Percentiles rank a stretch among this genome's conserved stretches.
Evolutionary conservation across 164 flowering plant genomes (phyloP).

Genomic region (Cinnamomum micranthum): DNA sequence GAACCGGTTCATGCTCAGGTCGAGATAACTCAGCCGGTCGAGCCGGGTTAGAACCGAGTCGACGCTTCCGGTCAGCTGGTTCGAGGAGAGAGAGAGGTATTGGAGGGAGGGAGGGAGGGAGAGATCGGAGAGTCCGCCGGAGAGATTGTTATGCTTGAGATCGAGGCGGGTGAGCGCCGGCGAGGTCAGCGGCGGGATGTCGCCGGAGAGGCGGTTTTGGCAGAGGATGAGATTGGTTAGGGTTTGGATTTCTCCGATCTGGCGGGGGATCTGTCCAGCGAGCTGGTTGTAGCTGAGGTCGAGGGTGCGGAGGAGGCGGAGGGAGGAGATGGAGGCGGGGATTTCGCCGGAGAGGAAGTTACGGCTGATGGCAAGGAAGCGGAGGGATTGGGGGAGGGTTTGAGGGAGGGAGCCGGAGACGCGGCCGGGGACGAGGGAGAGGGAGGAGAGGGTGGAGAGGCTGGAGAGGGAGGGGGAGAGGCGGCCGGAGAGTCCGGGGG

Average conservation of each 20-base stretch:
- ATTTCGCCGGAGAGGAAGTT: slow-evolving; percentile 71
- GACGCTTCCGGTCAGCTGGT: slow-evolving; percentile 61
- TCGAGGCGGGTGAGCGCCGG: slow-evolving; percentile 59
- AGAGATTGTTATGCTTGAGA: slow-evolving; percentile 70
- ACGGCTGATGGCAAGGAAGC: slow-evolving; percentile 65
- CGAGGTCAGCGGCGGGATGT: slow-evolving; percentile 59
- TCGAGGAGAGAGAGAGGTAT: slow-evolving; percentile 70
- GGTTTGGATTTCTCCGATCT: slow-evolving; percentile 49
- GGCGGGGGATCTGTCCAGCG: slow-evolving; percentile 48
- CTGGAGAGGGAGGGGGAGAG: slow-evolving; percentile 67
- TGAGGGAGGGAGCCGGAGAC: slow-evolving; percentile 58
- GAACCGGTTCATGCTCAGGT: slow-evolving; percentile 81
- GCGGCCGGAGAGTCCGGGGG: slow-evolving; percentile 79
- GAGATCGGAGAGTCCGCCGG: slow-evolving; percentile 49
- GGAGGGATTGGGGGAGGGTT: slow-evolving; percentile 52
- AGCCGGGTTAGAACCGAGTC: slow-evolving; percentile 43
- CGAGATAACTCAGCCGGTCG: slow-evolving; percentile 58
- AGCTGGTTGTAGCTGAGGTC: slow-evolving; percentile 85
- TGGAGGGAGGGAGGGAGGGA: slow-evolving; percentile 66
- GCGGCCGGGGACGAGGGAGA: slow-evolving; percentile 78
- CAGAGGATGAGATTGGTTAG: slow-evolving; percentile 62
- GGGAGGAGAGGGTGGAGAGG: slow-evolving; percentile 58
- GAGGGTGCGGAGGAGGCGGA: slow-evolving; percentile 52
- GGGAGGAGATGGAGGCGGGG: slow-evolving; percentile 47
- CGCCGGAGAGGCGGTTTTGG: slow-evolving; percentile 69